phyloP scores from a whole-genome alignment of 1,284 basidiomycete species.

The Malassezia yamatoensis region DNA sequence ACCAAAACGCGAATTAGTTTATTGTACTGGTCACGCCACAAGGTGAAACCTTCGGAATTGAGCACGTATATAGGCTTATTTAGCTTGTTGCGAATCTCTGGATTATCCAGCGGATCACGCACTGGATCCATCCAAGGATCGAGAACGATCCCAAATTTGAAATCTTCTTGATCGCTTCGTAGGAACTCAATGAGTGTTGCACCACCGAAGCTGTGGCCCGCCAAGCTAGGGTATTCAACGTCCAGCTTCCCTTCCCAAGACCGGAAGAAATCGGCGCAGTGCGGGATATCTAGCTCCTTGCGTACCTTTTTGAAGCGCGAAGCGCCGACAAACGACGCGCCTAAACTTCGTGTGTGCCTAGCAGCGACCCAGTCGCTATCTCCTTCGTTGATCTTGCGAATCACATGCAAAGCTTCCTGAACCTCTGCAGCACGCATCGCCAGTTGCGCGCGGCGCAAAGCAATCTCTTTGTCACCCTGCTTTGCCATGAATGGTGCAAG shows the following conservation, averaged over 20 bases:
- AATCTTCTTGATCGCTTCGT: conserved; percentile 18
- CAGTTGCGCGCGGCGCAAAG: conserved; percentile 51
- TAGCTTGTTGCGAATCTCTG: conserved; percentile 19
- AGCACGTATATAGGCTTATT: conserved; percentile 29
- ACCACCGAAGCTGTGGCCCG: conserved; percentile 46
- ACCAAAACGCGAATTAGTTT: conserved; percentile 25
- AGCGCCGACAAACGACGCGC: conserved; percentile 22
- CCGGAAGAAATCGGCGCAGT: conserved; percentile 8
- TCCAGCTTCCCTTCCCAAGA: conserved; percentile 35
- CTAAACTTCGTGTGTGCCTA: conserved; percentile 26
- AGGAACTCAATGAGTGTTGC: conserved; percentile 32
- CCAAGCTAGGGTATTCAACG: conserved; percentile 21
- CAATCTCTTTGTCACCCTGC: conserved; percentile 47
- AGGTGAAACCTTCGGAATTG: conserved; percentile 31
- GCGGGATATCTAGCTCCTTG: background rate
- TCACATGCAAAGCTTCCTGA: conserved; percentile 46
- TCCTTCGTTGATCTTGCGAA: conserved; percentile 45
- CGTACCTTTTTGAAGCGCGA: background rate
- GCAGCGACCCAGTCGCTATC: conserved; percentile 28
- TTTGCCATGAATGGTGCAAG: conserved; percentile 36
- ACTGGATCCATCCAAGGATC: conserved; percentile 37
- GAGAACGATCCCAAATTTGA: conserved; percentile 25
- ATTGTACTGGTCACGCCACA: conserved; percentile 27
- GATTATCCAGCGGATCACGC: conserved; percentile 23
- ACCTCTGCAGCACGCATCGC: conserved; percentile 51